phyloP scores from a whole-genome alignment of 2,329 filamentous ascomycete genomes.

The Cyphellophora attinorum region DNA sequence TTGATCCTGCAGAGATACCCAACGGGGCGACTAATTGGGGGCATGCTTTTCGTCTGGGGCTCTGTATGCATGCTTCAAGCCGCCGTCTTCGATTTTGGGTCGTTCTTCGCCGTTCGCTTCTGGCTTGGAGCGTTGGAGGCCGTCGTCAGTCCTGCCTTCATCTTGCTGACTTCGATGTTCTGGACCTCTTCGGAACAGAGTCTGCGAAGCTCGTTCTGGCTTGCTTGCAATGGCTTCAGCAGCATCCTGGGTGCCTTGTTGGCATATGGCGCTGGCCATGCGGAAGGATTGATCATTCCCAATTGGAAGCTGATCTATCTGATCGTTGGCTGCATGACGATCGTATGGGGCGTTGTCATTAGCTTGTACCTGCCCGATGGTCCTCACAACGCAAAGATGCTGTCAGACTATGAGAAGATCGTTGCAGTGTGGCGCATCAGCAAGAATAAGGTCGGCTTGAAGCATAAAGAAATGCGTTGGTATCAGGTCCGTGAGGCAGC shows the following conservation, averaged over 20 bases:
- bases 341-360: constrained; percentile 30
- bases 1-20: constrained; percentile 20
- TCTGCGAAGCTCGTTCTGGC: constrained; percentile 25
- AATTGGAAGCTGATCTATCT: constrained; percentile 16
- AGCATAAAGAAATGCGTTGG: constrained; percentile 35
- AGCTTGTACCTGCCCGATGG: constrained; percentile 28
- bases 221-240: constrained; percentile 24
- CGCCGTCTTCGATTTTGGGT: constrained; percentile 20
- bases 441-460: constrained; percentile 47
- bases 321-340: constrained; percentile 32
- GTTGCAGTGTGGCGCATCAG: constrained; percentile 40
- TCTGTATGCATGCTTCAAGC: constrained; percentile 25
- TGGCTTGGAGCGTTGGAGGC: constrained; percentile 34
- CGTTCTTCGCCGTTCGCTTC: constrained; percentile 31
- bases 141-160: constrained; percentile 26
- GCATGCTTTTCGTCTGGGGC: constrained; percentile 24
- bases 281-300: constrained; percentile 16
- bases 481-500: constrained; percentile 30
- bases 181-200: constrained; percentile 26
- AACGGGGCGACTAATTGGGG: constrained; percentile 19
- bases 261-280: constrained; percentile 33
- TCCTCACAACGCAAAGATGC: constrained; percentile 28
- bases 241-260: constrained; percentile 34
- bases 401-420: constrained; percentile 30
- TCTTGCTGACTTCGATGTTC: constrained; percentile 31